Evolutionary conservation across 2,329 filamentous ascomycete species (phyloP).

Genomic region (Penicillium sclerotigenum): DNA sequence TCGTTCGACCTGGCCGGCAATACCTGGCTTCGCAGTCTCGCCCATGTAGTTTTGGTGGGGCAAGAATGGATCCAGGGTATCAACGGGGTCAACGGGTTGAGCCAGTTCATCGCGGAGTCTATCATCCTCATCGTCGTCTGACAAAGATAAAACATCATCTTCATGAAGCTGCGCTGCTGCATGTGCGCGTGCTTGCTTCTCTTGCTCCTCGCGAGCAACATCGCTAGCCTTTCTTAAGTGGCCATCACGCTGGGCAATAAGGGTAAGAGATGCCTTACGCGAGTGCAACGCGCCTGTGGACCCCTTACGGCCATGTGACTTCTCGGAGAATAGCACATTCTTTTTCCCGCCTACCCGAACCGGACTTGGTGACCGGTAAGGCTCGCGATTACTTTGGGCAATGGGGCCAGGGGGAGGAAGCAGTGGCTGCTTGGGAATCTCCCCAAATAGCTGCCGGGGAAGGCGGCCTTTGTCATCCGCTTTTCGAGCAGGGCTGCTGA

Average conservation of each 20-base stretch:
- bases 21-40: conserved; percentile 45
- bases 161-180: conserved; percentile 33
- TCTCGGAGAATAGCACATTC: conserved; percentile 25
- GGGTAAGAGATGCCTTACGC: conserved; percentile 39
- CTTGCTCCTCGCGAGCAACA: conserved; percentile 27
- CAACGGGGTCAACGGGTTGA: conserved; percentile 42
- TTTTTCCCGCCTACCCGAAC: conserved; percentile 34
- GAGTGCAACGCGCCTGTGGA: conserved; percentile 40
- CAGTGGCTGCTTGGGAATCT: conserved; percentile 39
- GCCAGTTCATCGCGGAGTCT: conserved; percentile 45
- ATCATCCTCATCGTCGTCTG: conserved; percentile 50
- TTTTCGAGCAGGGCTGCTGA: conserved; percentile 38
- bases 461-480: conserved; percentile 24
- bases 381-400: conserved; percentile 31
- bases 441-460: conserved; percentile 43
- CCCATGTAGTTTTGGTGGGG: conserved; percentile 48
- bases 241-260: conserved; percentile 32
- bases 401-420: conserved; percentile 37
- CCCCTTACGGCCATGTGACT: conserved; percentile 32
- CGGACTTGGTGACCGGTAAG: conserved; percentile 48
- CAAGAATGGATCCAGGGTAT: conserved; percentile 48
- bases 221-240: conserved; percentile 26
- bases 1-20: conserved; percentile 50
- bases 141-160: conserved; percentile 38
- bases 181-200: conserved; percentile 30